A percentile compares a stretch with the other conserved stretches of the same genome.
Conservation (phyloP, 129 eudicot genomes). For the Cynara cardunculus region DNA sequence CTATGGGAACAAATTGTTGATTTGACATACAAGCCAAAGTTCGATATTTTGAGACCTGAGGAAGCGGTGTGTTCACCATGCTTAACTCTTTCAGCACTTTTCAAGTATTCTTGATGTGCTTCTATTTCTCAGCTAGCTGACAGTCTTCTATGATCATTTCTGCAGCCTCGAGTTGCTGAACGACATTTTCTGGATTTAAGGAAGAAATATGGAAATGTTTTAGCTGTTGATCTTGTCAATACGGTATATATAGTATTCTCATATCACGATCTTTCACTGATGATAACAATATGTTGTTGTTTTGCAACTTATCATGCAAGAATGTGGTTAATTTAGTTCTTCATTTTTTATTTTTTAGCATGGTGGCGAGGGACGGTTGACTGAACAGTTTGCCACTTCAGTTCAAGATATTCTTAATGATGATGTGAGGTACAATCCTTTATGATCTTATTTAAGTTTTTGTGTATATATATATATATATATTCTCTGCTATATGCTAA, state of each 20-base stretch:
- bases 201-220: constrained; percentile 82
- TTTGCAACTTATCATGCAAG: not conserved
- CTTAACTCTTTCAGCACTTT: not conserved
- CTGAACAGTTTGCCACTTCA: constrained; percentile 49
- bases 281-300: not conserved
- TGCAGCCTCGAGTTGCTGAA: constrained; percentile 72
- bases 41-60: constrained; percentile 52
- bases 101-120: not conserved
- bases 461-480: not conserved
- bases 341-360: constrained; percentile 31
- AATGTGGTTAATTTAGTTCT: not conserved
- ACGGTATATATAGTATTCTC: constrained; percentile 35
- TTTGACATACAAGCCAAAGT: constrained; percentile 76
- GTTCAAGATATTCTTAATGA: constrained; percentile 56
- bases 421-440: constrained; percentile 48
- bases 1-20: constrained; percentile 89
- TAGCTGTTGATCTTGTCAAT: constrained; percentile 77
- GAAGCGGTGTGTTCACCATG: constrained; percentile 50
- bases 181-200: constrained; percentile 69
- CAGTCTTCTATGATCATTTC: not conserved
- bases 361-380: constrained; percentile 69
- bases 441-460: not conserved
- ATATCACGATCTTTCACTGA: not conserved
- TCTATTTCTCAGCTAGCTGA: not conserved
- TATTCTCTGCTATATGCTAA: not conserved